Conservation (phyloP, 2,329 filamentous ascomycete species). For the Gaeumannomyces sp. region DNA sequence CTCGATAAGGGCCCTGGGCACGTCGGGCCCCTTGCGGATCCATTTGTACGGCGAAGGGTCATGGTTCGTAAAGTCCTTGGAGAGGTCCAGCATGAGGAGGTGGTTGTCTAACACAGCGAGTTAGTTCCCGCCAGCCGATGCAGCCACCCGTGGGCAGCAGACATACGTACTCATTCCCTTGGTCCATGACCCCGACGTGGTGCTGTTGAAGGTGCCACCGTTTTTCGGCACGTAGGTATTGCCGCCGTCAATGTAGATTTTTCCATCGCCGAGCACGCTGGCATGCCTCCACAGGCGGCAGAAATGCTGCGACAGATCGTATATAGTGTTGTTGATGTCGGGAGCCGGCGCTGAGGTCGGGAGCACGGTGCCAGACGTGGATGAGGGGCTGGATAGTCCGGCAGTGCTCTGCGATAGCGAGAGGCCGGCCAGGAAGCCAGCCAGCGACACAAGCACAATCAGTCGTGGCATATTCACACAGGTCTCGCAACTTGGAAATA, state of each 20-base stretch:
- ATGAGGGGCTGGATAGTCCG: too few species aligned
- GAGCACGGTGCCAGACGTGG: too few species aligned
- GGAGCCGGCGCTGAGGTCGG: too few species aligned
- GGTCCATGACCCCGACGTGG: not conserved
- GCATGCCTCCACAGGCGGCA: constrained; percentile 9
- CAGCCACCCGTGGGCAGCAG: not conserved
- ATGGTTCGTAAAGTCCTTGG: constrained; percentile 16
- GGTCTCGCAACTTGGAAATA: too few species aligned
- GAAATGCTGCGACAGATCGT: constrained; percentile 2
- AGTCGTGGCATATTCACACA: too few species aligned
- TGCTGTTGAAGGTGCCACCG: not conserved
- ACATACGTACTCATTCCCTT: constrained; percentile 4
- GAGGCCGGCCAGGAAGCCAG: too few species aligned
- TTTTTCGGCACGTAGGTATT: constrained; percentile 16
- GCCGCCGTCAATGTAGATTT: constrained; percentile 19
- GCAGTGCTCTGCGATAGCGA: too few species aligned
- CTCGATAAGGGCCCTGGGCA: constrained; percentile 16
- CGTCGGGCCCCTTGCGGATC: constrained; percentile 15
- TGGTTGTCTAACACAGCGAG: constrained; percentile 14
- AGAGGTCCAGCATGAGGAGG: constrained; percentile 18
- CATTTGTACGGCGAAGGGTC: constrained; percentile 13
- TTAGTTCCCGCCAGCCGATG: constrained; percentile 4
- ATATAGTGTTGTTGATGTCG: too few species aligned
- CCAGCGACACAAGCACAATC: too few species aligned
- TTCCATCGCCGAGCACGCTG: constrained; percentile 16